Base-by-base conservation (phyloP, 169 alveolate species). In the Ichthyophthirius multifiliis region DNA sequence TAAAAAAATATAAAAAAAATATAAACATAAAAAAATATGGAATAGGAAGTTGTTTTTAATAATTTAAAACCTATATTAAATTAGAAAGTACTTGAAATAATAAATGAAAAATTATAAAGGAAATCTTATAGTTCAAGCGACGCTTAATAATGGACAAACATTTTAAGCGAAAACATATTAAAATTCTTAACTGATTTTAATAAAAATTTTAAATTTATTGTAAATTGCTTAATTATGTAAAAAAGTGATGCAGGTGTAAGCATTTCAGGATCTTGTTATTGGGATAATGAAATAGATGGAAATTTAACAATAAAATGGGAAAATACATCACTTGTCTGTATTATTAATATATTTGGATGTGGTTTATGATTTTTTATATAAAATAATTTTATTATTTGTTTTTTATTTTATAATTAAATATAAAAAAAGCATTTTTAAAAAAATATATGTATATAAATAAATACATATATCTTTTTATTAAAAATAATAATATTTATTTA, bases 221-320 rank as follows among this genome's bases (percentile, higher is more conserved):
- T 87, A 15, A 83, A 82, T 44, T 84, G 92, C 39, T 45, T 85
- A 47, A 80, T 92, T 31, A 82, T 92, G 74, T 77, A 92, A 78
- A 92, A 89, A 76, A 89, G 87, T 45, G 90, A 87, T 15, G 83
- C 88, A 16, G 93, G 94, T 5, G 75, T 91, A 15, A 86, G 85
- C 74, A 55, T 92, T 35, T 44, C 90, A 47, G 91, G 89, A 0
- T 84, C 92, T 15, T 89, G 96, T 83, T 92, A 74, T 75, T 92
- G 96, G 96, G 91, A 92, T 71, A 84, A 90, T 27, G 82, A 89
- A n/a, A 63, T 86, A 37, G 96, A 92, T 83, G 96, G 96, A 16
- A 84, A 83, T 23, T 41, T 92, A 4, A 78, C 90, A 48, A 79
- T 86, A 34, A 89, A 77, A 75, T 78, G 84, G 78, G 94, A 89